A percentile compares a stretch with the other conserved stretches of the same genome.
phyloP scores from a whole-genome alignment of 805 yeast species.

The Lipomyces spencermartinsiae region DNA sequence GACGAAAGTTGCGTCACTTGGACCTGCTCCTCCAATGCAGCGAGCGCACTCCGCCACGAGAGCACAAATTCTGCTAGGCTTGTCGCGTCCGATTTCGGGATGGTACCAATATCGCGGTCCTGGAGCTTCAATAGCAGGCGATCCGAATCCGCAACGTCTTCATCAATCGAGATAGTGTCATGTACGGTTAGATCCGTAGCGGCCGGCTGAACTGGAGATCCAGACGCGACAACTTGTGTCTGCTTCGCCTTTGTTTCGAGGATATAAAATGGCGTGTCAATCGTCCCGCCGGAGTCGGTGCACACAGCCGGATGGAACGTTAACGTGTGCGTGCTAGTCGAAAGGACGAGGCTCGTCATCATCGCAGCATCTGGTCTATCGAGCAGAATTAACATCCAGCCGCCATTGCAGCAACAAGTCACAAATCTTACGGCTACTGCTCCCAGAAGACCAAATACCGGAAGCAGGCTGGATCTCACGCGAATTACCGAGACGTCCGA shows the following conservation, averaged over 20 bases:
- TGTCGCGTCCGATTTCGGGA: constrained; percentile 17
- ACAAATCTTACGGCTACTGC: not conserved
- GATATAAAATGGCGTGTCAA: constrained; percentile 26
- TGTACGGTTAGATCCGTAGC: constrained; percentile 30
- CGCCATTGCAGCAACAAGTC: not conserved
- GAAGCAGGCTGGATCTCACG: not conserved
- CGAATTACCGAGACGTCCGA: not conserved
- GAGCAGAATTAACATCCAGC: not conserved
- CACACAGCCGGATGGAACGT: constrained; percentile 23
- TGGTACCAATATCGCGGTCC: constrained; percentile 25
- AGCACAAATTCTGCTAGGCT: constrained; percentile 43
- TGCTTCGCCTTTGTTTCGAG: constrained; percentile 3
- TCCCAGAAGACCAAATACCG: not conserved
- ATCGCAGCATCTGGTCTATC: constrained; percentile 1
- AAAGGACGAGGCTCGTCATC: constrained; percentile 18
- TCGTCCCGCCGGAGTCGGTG: constrained; percentile 23
- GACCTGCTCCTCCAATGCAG: constrained; percentile 36
- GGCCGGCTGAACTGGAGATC: not conserved
- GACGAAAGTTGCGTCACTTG: constrained; percentile 15
- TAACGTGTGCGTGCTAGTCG: constrained; percentile 30
- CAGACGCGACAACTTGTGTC: not conserved
- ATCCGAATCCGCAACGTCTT: constrained; percentile 19
- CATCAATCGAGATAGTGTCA: constrained; percentile 31
- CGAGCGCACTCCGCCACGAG: constrained; percentile 44
- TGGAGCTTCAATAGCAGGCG: constrained; percentile 25